phyloP scores from a whole-genome alignment of 2,329 filamentous ascomycete genomes.

The Diplodia mutila region DNA sequence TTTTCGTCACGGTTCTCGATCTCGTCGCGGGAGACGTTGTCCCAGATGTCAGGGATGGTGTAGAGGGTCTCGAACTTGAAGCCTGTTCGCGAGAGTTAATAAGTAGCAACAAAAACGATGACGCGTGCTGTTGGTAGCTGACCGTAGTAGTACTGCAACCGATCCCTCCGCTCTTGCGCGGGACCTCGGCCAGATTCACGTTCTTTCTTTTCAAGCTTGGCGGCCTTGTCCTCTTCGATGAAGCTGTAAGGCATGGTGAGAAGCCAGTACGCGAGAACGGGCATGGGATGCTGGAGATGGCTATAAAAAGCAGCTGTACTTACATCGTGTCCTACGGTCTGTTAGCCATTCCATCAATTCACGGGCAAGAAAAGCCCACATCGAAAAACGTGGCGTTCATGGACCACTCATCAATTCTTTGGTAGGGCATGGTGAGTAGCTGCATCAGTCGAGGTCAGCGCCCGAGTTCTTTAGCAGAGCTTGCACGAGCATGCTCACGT shows the following conservation, averaged over 20 bases:
- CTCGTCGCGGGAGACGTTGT: constrained; percentile 69
- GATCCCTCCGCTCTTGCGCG: background rate
- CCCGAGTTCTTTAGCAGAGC: background rate
- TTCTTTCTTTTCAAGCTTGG: constrained; percentile 57
- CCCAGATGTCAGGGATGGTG: constrained; percentile 76
- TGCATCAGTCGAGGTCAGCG: background rate
- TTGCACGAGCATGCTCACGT: constrained; percentile 59
- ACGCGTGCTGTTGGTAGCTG: background rate
- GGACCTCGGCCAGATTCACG: constrained; percentile 37
- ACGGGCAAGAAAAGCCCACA: constrained; percentile 43
- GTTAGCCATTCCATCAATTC: background rate
- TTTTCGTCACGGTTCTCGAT: constrained; percentile 76
- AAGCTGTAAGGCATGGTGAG: constrained; percentile 60
- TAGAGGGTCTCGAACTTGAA: constrained; percentile 96
- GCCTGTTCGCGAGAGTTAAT: constrained; percentile 42
- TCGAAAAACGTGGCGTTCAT: constrained; percentile 95
- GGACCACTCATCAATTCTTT: constrained; percentile 68
- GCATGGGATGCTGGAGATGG: background rate
- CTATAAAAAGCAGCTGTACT: constrained; percentile 28
- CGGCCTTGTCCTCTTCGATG: constrained; percentile 87
- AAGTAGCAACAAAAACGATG: too few species aligned
- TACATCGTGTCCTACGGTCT: constrained; percentile 59
- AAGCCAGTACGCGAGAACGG: background rate
- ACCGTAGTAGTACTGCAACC: background rate
- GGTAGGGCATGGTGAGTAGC: constrained; percentile 82